Evolutionary conservation across 257 asterid species (phyloP).

Genomic region (Jacaranda mimosifolia): DNA sequence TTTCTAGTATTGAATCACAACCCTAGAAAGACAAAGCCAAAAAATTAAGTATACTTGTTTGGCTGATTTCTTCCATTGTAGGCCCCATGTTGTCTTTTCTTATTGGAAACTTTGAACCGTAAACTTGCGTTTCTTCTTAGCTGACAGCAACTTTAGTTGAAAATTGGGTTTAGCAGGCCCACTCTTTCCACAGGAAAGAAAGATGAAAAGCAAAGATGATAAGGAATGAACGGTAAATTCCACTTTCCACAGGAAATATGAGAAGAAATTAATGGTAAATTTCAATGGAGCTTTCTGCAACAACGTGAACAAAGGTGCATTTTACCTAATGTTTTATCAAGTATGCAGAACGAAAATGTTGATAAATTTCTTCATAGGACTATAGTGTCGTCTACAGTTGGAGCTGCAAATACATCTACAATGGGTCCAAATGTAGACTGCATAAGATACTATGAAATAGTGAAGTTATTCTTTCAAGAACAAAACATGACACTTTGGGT

Average conservation of each 20-base stretch:
- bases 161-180: background rate
- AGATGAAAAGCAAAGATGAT: background rate
- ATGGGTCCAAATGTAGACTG: too few species aligned
- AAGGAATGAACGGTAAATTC: background rate
- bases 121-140: constrained; percentile 1
- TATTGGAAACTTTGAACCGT: background rate
- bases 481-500: too few species aligned
- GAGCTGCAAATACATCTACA: too few species aligned
- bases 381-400: too few species aligned
- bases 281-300: background rate
- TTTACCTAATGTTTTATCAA: background rate
- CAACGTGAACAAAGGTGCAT: background rate
- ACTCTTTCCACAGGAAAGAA: constrained; percentile 11
- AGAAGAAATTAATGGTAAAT: background rate
- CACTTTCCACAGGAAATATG: background rate
- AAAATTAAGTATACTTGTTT: background rate
- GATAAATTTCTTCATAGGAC: background rate
- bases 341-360: background rate
- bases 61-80: background rate
- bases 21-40: background rate
- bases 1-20: too few species aligned
- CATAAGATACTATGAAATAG: too few species aligned
- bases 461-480: too few species aligned
- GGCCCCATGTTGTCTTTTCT: background rate
- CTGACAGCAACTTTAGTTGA: constrained; percentile 28